Evolutionary conservation across 805 yeast species (phyloP), one percentile per base, ranked within the genome.

Genomic region (Yamadazyma olivae): DNA sequence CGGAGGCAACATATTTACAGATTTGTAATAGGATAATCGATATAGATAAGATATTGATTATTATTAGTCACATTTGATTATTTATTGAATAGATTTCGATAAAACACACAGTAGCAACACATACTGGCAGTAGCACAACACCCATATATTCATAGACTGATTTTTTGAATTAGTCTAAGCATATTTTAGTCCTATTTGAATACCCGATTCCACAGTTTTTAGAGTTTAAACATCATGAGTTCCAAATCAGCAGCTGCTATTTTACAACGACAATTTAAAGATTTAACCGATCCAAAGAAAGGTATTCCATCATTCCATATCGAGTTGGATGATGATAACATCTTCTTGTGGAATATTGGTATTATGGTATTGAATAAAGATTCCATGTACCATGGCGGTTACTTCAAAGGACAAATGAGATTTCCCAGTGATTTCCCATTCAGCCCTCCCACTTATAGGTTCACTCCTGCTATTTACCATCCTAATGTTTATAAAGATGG

Each of bases 401-500:
- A 85, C 61, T 84, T 91, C 66, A 86, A 80, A 55, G 96, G 96
- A 16, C 95, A 87, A 57, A 87, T 91, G 95, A 75, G 82, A 49
- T 91, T 91, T 64, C 98, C 98, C 5, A 63, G 70, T 16, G 95
- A 89, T 59, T 91, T 82, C 64, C 99, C 98, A 3, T 91, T 77
- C 56, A 70, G 86, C 16, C 99, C 99, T 19, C 99, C 98, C 28
- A 78, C 83, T 24, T 91, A 89, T 67, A 72, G 95, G 49, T 91
- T 91, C 70, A 82, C 91, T 6, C 96, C 97, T 10, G 83, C 95
- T 28, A 86, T 91, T 48, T 90, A 80, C 64, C 98, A 91, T 54
- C 98, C 98, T 17, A 91, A 91, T 58, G 95, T 91, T 37, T 91
- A 91, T 64, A 76, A 87, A 42, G 96, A 90, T 61, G 98, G 98